Percentiles rank a stretch among this genome's conserved stretches.
These are phyloP conservation scores for Lablab purpureus DNA, from an alignment of 306 rosid species.

Conservation along the genomic window DNA sequence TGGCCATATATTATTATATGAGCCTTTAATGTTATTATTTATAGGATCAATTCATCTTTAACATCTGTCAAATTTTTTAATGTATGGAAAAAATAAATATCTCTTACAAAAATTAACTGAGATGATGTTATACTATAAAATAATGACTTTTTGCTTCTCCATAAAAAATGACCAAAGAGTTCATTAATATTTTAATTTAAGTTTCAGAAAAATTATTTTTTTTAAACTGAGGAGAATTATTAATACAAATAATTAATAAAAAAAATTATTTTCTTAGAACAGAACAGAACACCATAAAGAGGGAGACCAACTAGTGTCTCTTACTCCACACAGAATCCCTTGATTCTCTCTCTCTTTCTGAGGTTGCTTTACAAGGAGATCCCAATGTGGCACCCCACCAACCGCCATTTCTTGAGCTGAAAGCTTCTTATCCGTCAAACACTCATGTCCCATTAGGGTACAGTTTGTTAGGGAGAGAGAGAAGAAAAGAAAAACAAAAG, in stretches of 20 bases:
- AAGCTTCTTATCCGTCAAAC: slow-evolving; percentile 52
- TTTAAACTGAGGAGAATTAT: too few species aligned
- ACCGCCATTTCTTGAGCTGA: slow-evolving; percentile 63
- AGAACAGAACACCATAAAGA: neutral
- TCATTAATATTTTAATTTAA: neutral
- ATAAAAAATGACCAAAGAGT: neutral
- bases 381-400: slow-evolving; percentile 50
- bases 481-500: neutral
- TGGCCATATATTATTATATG: neutral
- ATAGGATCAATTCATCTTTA: neutral
- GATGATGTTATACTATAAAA: too few species aligned
- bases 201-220: too few species aligned
- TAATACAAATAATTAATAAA: too few species aligned
- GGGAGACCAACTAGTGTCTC: neutral
- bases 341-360: slow-evolving; percentile 20
- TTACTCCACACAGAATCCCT: slow-evolving; percentile 38
- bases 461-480: neutral
- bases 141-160: slow-evolving; percentile 12
- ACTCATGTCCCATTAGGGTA: slow-evolving; percentile 30
- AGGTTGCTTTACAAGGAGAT: slow-evolving; percentile 45
- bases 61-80: too few species aligned
- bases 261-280: slow-evolving; percentile 9
- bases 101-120: neutral
- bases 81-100: neutral
- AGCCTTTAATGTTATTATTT: too few species aligned